Base-by-base conservation (phyloP, 2,329 filamentous ascomycete genomes). In the Cordyceps fumosorosea region DNA sequence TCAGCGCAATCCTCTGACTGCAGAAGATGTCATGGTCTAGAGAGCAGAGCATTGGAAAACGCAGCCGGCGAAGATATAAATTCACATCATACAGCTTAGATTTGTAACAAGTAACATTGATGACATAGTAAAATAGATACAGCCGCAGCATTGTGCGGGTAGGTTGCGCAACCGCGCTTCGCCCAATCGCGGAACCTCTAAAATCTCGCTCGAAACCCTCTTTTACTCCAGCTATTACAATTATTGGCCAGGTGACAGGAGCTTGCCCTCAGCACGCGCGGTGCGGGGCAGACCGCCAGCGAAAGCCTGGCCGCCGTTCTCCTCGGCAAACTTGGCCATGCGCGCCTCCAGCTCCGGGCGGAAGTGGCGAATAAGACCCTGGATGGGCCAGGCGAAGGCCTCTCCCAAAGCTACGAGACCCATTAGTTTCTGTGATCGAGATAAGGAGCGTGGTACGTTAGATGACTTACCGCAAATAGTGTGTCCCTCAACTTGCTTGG, bases 401-500 rank as follows among this genome's bases (percentile, higher is more conserved):
- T 99, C 95, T 63, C 95, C 95, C 66, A 99, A 81, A 77, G 93
- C 88, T 90, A 65, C 29, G 58, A 37, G 55, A 22, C 42, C 55
- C 65, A 72, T 77, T 67, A 77, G 70, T 68, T 67, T 24, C 56
- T 18, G n/a, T 10, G 14, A 48, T 24, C 8, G 24, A 24, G 2
- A 24, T 16, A 11, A 3, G 11, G 20, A 16, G 16, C 10, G 20
- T 14, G 12, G 20, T 22, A 3, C n/a, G 45, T 4, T 0, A 16
- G 12, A 40, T 29, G 16, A 81, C 86, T 74, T 84, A 89, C 87
- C 95, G 78, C 95, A 99, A 72, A 99, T 99, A 54, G 95, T 98
- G 82, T 99, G 95, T 12, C 95, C 95, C 81, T 99, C 95, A 65
- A 99, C 95, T 80, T 99, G 95, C 84, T 99, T 99, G 66, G 95